A percentile compares a stretch with the other conserved stretches of the same genome.
Conservation (phyloP, 805 yeast genomes). For the Schizosaccharomyces octosporus region DNA sequence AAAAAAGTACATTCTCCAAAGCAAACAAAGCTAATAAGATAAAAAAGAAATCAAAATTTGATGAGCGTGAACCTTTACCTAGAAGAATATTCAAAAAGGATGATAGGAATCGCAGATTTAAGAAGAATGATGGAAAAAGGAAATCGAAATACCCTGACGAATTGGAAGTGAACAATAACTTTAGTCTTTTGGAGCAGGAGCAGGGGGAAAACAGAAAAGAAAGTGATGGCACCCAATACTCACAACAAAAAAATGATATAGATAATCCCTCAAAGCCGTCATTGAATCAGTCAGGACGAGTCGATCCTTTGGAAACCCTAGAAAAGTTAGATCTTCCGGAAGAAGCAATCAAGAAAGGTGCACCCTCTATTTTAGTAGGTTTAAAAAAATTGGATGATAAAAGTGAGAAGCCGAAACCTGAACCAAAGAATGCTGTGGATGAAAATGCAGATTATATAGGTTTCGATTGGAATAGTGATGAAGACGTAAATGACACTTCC, state of each 20-base stretch:
- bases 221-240: no score
- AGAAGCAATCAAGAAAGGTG: neutral
- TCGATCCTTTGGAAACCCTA: neutral
- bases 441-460: constrained; percentile 24
- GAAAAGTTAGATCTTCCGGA: neutral
- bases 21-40: neutral
- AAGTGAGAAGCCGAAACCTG: neutral
- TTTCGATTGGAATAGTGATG: constrained; percentile 24
- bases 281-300: neutral
- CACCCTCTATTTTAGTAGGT: neutral
- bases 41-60: neutral
- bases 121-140: neutral
- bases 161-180: neutral
- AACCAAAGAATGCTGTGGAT: neutral
- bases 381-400: neutral
- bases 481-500: constrained; percentile 17
- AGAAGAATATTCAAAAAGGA: neutral
- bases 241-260: no score
- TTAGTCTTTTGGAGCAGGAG: neutral
- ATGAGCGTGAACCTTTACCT: neutral
- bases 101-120: neutral
- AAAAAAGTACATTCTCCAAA: neutral
- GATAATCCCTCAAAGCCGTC: neutral
- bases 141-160: neutral
- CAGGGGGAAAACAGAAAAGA: neutral